Percentiles rank a stretch among this genome's conserved stretches.
Evolutionary conservation across 345 rosid genomes (phyloP).

Genomic region (Psidium friedrichsthalianum): DNA sequence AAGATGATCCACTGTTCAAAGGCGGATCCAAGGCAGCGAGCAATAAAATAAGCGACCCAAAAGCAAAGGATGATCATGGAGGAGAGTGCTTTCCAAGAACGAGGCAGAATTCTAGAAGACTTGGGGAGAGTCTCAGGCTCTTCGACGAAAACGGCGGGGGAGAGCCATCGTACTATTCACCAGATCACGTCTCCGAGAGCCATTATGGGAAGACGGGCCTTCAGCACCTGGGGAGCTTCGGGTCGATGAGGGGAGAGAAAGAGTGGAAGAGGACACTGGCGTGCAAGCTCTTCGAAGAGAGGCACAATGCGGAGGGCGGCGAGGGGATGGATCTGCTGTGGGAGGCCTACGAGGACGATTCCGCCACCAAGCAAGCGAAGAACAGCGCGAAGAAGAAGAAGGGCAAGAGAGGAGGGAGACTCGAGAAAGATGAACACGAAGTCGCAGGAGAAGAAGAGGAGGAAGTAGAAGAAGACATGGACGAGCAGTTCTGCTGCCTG

Average conservation of each 20-base stretch:
- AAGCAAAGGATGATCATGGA: conserved; percentile 1
- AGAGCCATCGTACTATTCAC: neutral
- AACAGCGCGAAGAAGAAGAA: conserved; percentile 14
- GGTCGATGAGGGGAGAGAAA: conserved; percentile 80
- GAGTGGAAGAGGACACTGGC: conserved; percentile 98
- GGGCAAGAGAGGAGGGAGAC: conserved; percentile 18
- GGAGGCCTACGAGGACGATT: conserved; percentile 72
- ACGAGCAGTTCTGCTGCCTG: conserved; percentile 65
- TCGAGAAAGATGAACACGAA: conserved; percentile 19
- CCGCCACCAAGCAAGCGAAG: conserved; percentile 14
- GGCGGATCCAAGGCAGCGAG: conserved; percentile 44
- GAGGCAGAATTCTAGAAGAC: conserved; percentile 12
- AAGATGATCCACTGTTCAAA: conserved; percentile 1
- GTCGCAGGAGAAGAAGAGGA: conserved; percentile 14
- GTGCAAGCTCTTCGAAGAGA: conserved; percentile 86
- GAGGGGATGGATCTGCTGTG: conserved; percentile 76
- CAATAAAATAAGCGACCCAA: conserved; percentile 3
- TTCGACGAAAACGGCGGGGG: neutral
- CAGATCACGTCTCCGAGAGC: neutral
- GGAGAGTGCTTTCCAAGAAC: conserved; percentile 2
- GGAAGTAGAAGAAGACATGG: conserved; percentile 35
- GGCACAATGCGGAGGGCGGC: conserved; percentile 39
- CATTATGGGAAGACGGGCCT: neutral
- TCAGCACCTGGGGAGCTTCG: conserved; percentile 38
- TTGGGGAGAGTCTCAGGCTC: conserved; percentile 11